Percentiles rank a stretch among this genome's conserved stretches.
phyloP scores from a whole-genome alignment of 108 stramenopile genomes.

The Discostella stelligeroides region DNA sequence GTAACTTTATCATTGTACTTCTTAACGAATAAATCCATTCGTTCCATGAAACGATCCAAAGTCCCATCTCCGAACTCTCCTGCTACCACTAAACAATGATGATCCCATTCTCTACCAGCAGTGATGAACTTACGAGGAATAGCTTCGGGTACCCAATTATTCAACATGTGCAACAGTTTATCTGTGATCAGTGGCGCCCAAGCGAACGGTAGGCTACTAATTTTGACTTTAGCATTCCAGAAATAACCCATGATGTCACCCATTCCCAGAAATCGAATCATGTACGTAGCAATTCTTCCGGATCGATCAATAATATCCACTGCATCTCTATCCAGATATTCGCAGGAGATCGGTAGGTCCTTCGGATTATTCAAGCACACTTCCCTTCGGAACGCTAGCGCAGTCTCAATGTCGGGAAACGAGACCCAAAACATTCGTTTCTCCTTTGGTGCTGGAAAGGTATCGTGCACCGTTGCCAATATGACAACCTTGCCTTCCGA shows the following conservation, averaged over 20 bases:
- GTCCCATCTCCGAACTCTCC: conserved; percentile 83
- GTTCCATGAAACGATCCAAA: conserved; percentile 64
- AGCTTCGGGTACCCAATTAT: conserved; percentile 60
- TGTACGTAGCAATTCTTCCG: conserved; percentile 66
- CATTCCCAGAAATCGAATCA: conserved; percentile 68
- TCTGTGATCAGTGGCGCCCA: conserved; percentile 66
- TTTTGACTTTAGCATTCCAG: conserved; percentile 69
- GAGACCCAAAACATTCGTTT: conserved; percentile 80
- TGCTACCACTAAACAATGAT: conserved; percentile 70
- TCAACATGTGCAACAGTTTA: conserved; percentile 59
- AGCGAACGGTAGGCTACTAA: conserved; percentile 64
- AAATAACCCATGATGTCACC: conserved; percentile 61
- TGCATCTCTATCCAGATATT: conserved; percentile 85
- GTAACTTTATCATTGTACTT: conserved; percentile 54
- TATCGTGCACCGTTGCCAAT: conserved; percentile 87
- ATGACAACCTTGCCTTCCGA: conserved; percentile 89
- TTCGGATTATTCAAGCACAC: conserved; percentile 76
- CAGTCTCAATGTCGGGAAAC: conserved; percentile 71
- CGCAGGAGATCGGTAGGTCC: conserved; percentile 76
- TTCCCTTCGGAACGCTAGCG: conserved; percentile 69
- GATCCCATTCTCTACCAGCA: conserved; percentile 61
- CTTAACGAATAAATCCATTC: conserved; percentile 64
- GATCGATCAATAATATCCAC: conserved; percentile 83
- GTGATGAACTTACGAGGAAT: conserved; percentile 60
- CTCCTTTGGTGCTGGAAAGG: conserved; percentile 66